These are phyloP conservation scores for Luffa acutangula DNA, from an alignment of 306 rosid genomes.

Conservation along the genomic window DNA sequence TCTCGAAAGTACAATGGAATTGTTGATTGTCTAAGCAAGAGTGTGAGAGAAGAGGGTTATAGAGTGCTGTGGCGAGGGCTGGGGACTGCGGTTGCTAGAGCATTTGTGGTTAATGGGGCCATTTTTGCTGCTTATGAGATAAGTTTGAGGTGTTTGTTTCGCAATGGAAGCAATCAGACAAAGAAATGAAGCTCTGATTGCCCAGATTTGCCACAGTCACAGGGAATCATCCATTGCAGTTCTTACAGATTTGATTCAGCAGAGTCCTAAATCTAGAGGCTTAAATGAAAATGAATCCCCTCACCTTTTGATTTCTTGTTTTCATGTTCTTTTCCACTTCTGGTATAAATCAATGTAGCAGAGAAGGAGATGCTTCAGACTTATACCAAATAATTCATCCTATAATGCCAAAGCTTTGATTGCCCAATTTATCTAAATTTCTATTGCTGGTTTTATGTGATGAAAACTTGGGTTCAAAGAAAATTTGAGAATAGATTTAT, in stretches of 20 bases:
- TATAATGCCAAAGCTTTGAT: neutral
- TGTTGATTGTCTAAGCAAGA: conserved; percentile 54
- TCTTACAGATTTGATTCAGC: neutral
- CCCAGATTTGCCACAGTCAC: neutral
- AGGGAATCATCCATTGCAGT: neutral
- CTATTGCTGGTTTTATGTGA: neutral
- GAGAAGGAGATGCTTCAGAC: neutral
- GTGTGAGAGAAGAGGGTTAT: conserved; percentile 51
- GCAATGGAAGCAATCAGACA: conserved; percentile 28
- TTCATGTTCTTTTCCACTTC: neutral
- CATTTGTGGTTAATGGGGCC: conserved; percentile 76
- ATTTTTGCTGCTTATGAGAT: conserved; percentile 74
- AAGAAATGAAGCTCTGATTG: conserved; percentile 12
- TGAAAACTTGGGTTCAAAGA: neutral
- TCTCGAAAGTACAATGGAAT: conserved; percentile 48
- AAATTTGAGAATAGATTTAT: neutral
- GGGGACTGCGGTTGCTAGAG: conserved; percentile 73
- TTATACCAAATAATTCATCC: neutral
- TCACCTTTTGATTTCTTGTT: neutral
- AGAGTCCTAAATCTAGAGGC: neutral
- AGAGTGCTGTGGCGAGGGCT: conserved; percentile 62
- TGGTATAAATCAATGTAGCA: neutral
- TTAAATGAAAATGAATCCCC: neutral
- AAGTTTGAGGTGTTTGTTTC: conserved; percentile 43
- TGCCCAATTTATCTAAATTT: neutral